These are phyloP conservation scores for Magnolia officinalis DNA, from an alignment of 164 flowering plant genomes.

Conservation along the genomic window DNA sequence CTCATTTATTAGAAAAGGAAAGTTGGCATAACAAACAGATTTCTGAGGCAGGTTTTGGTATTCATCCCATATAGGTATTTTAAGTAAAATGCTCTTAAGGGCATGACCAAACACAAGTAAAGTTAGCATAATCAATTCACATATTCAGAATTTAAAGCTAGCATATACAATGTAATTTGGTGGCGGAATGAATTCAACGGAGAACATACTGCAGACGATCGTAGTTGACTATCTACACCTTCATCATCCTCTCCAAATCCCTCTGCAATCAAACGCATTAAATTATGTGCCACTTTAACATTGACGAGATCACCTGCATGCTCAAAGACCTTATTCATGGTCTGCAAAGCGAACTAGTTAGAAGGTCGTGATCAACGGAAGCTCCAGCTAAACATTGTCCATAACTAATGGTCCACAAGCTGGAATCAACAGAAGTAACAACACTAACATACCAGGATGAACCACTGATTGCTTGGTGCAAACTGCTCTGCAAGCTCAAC, in stretches of 20 bases:
- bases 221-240: constrained; percentile 77
- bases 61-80: background rate
- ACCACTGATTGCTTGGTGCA: constrained; percentile 99
- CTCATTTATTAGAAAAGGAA: too few relatives aligned
- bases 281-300: constrained; percentile 83
- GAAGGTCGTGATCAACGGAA: background rate
- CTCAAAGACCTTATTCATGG: constrained; percentile 99
- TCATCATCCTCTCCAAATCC: constrained; percentile 97
- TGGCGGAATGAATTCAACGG: constrained; percentile 1
- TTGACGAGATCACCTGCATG: constrained; percentile 97
- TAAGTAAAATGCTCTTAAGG: background rate
- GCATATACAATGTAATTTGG: background rate
- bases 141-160: background rate
- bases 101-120: background rate
- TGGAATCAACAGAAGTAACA: background rate
- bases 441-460: constrained; percentile 63
- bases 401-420: background rate
- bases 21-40: background rate
- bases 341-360: constrained; percentile 44
- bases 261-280: constrained; percentile 96
- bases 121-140: background rate
- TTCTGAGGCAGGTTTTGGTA: background rate
- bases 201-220: constrained; percentile 92
- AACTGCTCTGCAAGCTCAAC: constrained; percentile 97
- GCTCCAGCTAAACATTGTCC: background rate